Percentiles rank a stretch among this genome's conserved stretches.
Conservation (phyloP, 1,284 basidiomycete species). For the Naganishia sp. region DNA sequence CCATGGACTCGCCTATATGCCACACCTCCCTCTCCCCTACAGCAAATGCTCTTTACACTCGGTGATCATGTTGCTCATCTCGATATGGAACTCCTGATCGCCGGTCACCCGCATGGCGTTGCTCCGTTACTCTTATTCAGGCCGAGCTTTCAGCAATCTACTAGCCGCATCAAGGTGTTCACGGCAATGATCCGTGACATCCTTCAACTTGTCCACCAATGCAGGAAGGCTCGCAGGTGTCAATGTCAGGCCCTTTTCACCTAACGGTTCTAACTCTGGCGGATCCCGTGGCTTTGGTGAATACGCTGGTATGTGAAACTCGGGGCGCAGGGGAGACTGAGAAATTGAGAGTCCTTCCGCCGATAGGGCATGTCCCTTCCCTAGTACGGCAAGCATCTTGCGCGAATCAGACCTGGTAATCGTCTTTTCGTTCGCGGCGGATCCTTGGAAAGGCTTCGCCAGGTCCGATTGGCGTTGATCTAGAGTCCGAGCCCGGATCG, state of each 20-base stretch:
- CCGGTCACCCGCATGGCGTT: not conserved
- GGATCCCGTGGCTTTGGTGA: not conserved
- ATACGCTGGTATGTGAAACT: not conserved
- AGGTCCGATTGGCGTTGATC: not conserved
- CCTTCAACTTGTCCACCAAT: slow-evolving; percentile 12
- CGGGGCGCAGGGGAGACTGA: not conserved
- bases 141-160: not conserved
- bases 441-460: not conserved
- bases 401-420: slow-evolving; percentile 30
- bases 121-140: too few species aligned
- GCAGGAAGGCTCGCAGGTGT: slow-evolving; percentile 16
- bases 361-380: slow-evolving; percentile 3
- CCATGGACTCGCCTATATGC: too few species aligned
- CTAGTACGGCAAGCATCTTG: slow-evolving; percentile 25
- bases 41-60: not conserved
- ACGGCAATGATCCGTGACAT: slow-evolving; percentile 13
- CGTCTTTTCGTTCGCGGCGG: slow-evolving; percentile 9
- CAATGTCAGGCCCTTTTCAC: not conserved
- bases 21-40: not conserved
- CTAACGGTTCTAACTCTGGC: not conserved
- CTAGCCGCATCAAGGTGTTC: slow-evolving; percentile 2
- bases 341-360: not conserved
- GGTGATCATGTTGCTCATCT: too few species aligned
- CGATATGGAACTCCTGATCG: too few species aligned
- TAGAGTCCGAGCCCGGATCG: too few species aligned